Conservation (phyloP, 331 rosid species). For the Prunus yedoensis region DNA sequence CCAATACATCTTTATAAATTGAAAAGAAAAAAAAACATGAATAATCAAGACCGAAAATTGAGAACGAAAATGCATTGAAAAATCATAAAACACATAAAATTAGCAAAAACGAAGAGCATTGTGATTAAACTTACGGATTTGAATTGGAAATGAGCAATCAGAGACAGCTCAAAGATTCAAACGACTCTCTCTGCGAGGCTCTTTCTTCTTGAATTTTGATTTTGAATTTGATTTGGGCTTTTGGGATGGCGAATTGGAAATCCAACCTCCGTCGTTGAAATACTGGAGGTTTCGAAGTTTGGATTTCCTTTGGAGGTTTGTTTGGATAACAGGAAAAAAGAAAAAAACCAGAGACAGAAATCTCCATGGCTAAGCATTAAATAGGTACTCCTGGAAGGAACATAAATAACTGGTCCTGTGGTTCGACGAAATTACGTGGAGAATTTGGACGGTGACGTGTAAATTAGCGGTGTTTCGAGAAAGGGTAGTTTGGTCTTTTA, state of each 20-base stretch:
- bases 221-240: neutral
- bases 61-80: neutral
- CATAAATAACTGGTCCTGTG: conserved; percentile 10
- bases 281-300: conserved; percentile 40
- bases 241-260: conserved; percentile 10
- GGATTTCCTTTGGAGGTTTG: conserved; percentile 28
- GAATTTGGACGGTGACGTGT: neutral
- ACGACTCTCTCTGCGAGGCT: neutral
- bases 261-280: conserved; percentile 16
- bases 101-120: neutral
- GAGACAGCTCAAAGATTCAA: conserved; percentile 36
- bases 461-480: neutral
- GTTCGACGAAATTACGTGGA: conserved; percentile 27
- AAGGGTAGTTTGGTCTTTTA: conserved; percentile 17
- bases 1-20: neutral
- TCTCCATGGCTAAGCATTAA: conserved; percentile 40
- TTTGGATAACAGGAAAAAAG: conserved; percentile 22
- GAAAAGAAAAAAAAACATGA: neutral
- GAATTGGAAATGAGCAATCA: conserved; percentile 19
- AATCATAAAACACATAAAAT: neutral
- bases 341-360: conserved; percentile 23
- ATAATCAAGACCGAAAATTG: neutral
- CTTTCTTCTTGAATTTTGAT: neutral
- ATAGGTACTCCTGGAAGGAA: conserved; percentile 47
- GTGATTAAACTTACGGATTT: neutral